A percentile compares a stretch with the other conserved stretches of the same genome.
phyloP scores from a whole-genome alignment of 441 rosid genomes.

The Erodium trifolium region DNA sequence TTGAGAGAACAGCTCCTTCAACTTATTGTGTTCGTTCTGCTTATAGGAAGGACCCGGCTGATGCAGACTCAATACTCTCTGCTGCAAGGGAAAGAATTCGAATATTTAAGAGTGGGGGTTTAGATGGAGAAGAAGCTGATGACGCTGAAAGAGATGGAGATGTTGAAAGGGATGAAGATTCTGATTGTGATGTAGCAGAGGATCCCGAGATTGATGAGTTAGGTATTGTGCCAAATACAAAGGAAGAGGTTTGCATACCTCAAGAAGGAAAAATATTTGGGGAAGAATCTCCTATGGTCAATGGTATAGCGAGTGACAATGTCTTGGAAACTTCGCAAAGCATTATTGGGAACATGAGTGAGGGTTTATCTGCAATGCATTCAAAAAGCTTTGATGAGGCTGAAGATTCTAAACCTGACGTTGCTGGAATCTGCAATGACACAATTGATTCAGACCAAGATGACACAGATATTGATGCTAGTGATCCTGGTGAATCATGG shows the following conservation, averaged over 20 bases:
- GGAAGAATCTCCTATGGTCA: slow-evolving; percentile 25
- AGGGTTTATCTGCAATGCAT: slow-evolving; percentile 26
- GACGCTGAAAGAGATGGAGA: slow-evolving; percentile 74
- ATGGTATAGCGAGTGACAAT: slow-evolving; percentile 34
- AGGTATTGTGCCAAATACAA: slow-evolving; percentile 37
- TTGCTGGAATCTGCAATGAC: slow-evolving; percentile 27
- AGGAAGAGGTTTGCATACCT: slow-evolving; percentile 28
- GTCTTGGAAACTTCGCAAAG: slow-evolving; percentile 28
- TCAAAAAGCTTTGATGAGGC: slow-evolving; percentile 26
- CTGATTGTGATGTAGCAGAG: slow-evolving; percentile 59
- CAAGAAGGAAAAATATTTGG: slow-evolving; percentile 27
- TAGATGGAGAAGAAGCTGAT: slow-evolving; percentile 72
- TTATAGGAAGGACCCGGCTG: slow-evolving; percentile 65
- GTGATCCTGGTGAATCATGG: slow-evolving; percentile 65
- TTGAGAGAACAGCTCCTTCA: slow-evolving; percentile 88
- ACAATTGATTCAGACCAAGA: slow-evolving; percentile 33
- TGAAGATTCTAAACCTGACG: slow-evolving; percentile 28
- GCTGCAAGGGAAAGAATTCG: slow-evolving; percentile 68
- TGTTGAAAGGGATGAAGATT: slow-evolving; percentile 84
- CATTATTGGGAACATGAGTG: slow-evolving; percentile 25
- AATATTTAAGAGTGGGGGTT: slow-evolving; percentile 53
- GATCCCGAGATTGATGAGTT: slow-evolving; percentile 76
- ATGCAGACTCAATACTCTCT: slow-evolving; percentile 58
- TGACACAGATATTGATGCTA: slow-evolving; percentile 60
- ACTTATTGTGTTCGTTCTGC: slow-evolving; percentile 76